Evolutionary conservation across 805 yeast genomes (phyloP), one percentile per base, ranked within the genome.

Genomic region (Candida boleticola): DNA sequence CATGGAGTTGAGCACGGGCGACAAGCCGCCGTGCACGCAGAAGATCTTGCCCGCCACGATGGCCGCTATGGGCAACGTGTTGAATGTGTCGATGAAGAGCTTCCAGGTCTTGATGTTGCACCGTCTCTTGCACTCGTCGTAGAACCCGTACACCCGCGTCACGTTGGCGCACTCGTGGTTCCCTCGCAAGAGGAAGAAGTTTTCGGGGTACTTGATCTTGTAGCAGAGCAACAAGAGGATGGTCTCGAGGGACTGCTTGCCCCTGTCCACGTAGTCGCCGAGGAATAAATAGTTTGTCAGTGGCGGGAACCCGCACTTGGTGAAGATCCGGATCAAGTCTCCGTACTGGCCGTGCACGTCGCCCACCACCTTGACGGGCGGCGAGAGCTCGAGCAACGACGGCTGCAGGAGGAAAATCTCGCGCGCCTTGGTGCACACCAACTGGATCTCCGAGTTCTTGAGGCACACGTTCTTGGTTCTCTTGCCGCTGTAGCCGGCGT

Each of bases 101-200:
- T 90, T 89, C 99, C 99, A 93, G 1, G 90, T 85, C 60, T 92
- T 93, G 54, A 90, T 79, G 57, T 85, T 87, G 55, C 96, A 81
- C 47, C 99, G 76, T 55, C 99, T 79, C 62, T 93, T 93, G 71
- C 99, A 93, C 67, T 93, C 99, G 66, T 93, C 99, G 61, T 89
- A 93, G 58, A 93, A 93, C 2, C 99, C 99, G 64, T 93, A 93
- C 25, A 93, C 96, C 50, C 97, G 79, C 1, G 98, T 92, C 43
- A 93, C 95, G 57, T 88, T 89, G 17, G 99, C 97, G 64, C 96
- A 88, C 68, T 93, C 99, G 66, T 93, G 99, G 64, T 93, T 93
- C 17, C 99, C 99, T 52, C 99, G 73, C 33, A 93, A 72, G 45
- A 93, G 66, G 63, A 92, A 93, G 63, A 93, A 90, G 66, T 92